phyloP scores from a whole-genome alignment of 2,329 filamentous ascomycete genomes.

The Pseudocercospora crystallina region DNA sequence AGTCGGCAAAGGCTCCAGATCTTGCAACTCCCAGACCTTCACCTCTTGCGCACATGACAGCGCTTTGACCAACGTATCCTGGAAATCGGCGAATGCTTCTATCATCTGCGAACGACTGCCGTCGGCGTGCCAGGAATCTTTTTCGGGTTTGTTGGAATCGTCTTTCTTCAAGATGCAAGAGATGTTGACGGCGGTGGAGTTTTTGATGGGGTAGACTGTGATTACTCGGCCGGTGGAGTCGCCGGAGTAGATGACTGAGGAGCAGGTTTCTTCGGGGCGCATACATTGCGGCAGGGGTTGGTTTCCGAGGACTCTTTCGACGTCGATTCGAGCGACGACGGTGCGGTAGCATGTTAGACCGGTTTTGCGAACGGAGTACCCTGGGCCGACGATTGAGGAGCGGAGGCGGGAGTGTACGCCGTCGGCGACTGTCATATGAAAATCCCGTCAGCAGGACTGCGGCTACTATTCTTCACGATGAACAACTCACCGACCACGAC shows the following conservation, averaged over 20 bases:
- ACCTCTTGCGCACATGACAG: not conserved
- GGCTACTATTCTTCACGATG: too few relatives aligned
- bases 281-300: not conserved
- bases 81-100: not conserved
- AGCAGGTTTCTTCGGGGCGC: not conserved
- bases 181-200: not conserved
- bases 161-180: not conserved
- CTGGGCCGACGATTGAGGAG: not conserved
- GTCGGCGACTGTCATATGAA: conserved; percentile 1
- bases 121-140: conserved; percentile 2
- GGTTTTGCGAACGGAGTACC: not conserved
- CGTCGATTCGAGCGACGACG: not conserved
- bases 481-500: not conserved
- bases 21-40: conserved; percentile 2
- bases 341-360: conserved; percentile 3
- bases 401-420: conserved; percentile 1
- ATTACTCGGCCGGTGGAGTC: not conserved
- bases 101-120: not conserved
- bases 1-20: not conserved
- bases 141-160: not conserved
- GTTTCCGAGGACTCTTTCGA: not conserved
- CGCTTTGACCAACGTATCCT: not conserved
- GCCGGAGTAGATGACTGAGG: conserved; percentile 1
- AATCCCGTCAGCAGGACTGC: not conserved
- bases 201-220: not conserved